Percentiles rank a stretch among this genome's conserved stretches.
These are phyloP conservation scores for Aegle marmelos DNA, from an alignment of 345 rosid genomes.

Conservation along the genomic window DNA sequence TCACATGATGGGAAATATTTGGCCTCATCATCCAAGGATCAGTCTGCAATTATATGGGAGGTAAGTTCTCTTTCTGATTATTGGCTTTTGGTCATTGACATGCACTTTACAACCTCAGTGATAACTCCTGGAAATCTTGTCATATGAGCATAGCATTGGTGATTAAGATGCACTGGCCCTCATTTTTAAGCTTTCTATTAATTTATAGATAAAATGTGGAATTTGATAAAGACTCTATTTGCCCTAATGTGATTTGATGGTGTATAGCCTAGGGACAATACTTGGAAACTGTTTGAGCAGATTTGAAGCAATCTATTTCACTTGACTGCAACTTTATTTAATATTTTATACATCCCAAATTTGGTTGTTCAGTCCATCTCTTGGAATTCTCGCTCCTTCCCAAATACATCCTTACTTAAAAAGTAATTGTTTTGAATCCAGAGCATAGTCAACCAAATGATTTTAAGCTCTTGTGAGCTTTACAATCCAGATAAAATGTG, in stretches of 20 bases:
- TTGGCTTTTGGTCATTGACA: neutral
- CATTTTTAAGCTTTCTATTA: neutral
- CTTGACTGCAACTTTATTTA: neutral
- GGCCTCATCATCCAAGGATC: slow-evolving; percentile 71
- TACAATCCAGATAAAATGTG: neutral
- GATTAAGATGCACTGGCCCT: neutral
- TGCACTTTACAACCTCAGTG: neutral
- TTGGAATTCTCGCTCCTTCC: neutral
- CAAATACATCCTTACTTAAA: neutral
- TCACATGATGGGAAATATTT: slow-evolving; percentile 67
- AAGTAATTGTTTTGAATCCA: neutral
- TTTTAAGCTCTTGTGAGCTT: neutral
- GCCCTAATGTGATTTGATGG: neutral
- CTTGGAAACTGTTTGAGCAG: neutral
- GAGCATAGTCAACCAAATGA: neutral
- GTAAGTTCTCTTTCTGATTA: slow-evolving; percentile 25
- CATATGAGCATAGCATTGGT: neutral
- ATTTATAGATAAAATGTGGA: neutral
- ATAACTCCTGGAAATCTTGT: neutral
- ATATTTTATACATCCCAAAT: neutral
- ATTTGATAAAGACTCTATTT: neutral
- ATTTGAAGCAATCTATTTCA: neutral
- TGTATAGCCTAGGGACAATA: neutral
- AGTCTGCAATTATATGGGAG: slow-evolving; percentile 65
- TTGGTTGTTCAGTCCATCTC: neutral